A percentile compares a stretch with the other conserved stretches of the same genome.
These are phyloP conservation scores for Pelargonium myrrhifolium DNA, from an alignment of 441 rosid species.

Conservation along the genomic window DNA sequence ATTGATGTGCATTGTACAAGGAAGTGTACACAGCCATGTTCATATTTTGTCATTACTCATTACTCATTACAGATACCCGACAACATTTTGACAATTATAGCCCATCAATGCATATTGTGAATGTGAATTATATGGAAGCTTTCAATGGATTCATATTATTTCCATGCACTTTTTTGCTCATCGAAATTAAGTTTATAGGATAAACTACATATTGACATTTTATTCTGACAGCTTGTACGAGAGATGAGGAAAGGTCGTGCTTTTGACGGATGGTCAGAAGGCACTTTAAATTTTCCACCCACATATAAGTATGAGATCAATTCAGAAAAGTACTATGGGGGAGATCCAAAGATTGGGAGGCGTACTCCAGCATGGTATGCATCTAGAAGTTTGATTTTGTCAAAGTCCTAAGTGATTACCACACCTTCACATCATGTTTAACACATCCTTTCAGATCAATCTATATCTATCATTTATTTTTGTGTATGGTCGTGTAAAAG, in stretches of 20 bases:
- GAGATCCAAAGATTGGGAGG: conserved; percentile 66
- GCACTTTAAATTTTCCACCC: conserved; percentile 61
- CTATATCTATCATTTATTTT: too few relatives aligned
- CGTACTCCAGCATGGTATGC: conserved; percentile 87
- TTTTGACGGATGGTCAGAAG: conserved; percentile 92
- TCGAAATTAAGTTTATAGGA: conserved; percentile 12
- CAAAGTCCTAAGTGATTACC: too few relatives aligned
- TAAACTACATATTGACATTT: too few relatives aligned
- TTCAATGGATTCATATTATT: background rate
- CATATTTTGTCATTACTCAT: too few relatives aligned
- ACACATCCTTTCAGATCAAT: too few relatives aligned
- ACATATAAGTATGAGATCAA: conserved; percentile 78
- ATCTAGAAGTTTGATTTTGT: conserved; percentile 11
- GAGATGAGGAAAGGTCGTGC: conserved; percentile 62
- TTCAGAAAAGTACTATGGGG: conserved; percentile 67
- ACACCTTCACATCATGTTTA: too few relatives aligned
- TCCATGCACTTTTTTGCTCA: background rate
- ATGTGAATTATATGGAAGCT: background rate
- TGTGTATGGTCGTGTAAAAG: too few relatives aligned
- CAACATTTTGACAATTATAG: background rate
- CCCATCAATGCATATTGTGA: background rate
- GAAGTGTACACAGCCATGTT: too few relatives aligned
- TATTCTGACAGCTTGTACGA: conserved; percentile 55
- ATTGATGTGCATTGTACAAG: too few relatives aligned
- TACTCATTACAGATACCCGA: too few relatives aligned